phyloP scores from a whole-genome alignment of 306 rosid genomes.

The Ochetophila trinervis region DNA sequence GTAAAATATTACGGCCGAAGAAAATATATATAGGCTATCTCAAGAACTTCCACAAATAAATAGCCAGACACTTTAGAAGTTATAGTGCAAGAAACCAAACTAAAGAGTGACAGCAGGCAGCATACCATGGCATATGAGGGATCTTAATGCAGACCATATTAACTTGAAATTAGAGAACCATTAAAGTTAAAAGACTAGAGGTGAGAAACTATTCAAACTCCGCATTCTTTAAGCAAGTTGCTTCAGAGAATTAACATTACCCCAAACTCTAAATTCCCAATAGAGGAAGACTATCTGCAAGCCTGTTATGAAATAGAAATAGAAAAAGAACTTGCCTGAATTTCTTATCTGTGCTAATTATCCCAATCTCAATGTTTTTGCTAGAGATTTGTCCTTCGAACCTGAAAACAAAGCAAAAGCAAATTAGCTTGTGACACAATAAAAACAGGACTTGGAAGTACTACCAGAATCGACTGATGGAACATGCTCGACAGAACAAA shows the following conservation, averaged over 20 bases:
- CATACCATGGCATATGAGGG: too few species aligned
- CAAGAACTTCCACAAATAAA: too few species aligned
- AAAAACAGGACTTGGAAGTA: background rate
- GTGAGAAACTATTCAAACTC: too few species aligned
- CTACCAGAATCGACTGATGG: background rate
- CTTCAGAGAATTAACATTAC: too few species aligned
- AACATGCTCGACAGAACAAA: background rate
- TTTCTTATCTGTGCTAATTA: slow-evolving; percentile 72
- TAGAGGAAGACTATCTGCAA: background rate
- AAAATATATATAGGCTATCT: too few species aligned
- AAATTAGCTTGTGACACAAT: background rate
- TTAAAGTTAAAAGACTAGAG: too few species aligned
- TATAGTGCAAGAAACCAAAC: background rate
- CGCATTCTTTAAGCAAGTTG: too few species aligned
- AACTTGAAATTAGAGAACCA: too few species aligned
- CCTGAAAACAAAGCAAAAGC: slow-evolving; percentile 28
- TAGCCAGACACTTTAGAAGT: background rate
- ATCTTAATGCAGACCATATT: too few species aligned
- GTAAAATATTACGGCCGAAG: too few species aligned
- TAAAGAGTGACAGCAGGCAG: background rate
- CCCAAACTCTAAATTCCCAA: background rate
- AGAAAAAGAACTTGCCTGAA: slow-evolving; percentile 53
- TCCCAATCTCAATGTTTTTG: slow-evolving; percentile 95
- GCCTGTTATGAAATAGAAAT: background rate
- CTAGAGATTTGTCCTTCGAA: slow-evolving; percentile 96